Conservation (phyloP, 495 filamentous ascomycete species). For the Parmelia sp. region DNA sequence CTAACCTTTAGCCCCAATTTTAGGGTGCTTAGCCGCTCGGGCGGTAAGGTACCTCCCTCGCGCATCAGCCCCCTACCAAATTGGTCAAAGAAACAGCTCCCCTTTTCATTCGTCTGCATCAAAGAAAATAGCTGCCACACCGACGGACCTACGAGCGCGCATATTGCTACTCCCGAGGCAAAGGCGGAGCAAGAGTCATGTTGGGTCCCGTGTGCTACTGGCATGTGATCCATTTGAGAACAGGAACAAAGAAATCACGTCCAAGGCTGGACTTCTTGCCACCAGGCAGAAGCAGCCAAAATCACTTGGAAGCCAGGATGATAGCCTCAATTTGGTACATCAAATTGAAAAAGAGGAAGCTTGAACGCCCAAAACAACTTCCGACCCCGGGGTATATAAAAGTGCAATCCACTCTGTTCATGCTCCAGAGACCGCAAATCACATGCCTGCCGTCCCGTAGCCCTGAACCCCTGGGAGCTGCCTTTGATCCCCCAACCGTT, state of each 20-base stretch:
- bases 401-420: not conserved
- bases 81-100: not conserved
- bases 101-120: not conserved
- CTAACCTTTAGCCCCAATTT: not conserved
- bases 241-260: not conserved
- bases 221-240: not conserved
- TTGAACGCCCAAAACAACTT: not conserved
- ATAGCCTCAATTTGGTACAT: not conserved
- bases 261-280: not conserved
- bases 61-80: too few relatives aligned
- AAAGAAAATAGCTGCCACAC: too few relatives aligned
- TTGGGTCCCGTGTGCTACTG: not conserved
- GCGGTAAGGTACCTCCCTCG: too few relatives aligned
- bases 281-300: not conserved
- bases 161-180: not conserved
- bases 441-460: not conserved
- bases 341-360: not conserved
- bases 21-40: constrained; percentile 3
- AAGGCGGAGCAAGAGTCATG: not conserved
- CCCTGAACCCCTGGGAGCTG: not conserved
- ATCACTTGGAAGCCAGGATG: not conserved
- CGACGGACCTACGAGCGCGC: too few relatives aligned
- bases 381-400: not conserved
- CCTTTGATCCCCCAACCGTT: not conserved
- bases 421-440: not conserved